phyloP scores from a whole-genome alignment of 345 rosid genomes.

The Psidium guajava region DNA sequence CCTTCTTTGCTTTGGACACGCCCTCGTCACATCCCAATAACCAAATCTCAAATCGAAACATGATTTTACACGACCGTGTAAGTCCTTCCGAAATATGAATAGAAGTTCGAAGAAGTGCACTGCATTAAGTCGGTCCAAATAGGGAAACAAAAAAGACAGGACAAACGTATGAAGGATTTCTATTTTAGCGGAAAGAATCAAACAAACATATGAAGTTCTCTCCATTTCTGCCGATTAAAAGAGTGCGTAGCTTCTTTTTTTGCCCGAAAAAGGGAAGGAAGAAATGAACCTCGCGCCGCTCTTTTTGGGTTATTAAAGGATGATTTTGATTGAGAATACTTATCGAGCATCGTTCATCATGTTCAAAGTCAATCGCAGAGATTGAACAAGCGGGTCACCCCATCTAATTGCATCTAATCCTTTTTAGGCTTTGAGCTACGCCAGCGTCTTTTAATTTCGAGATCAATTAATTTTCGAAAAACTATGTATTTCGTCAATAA shows the following conservation, averaged over 20 bases:
- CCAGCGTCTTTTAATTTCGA: not conserved
- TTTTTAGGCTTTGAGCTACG: no score
- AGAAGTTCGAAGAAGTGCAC: not conserved
- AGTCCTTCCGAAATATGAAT: not conserved
- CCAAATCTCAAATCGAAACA: not conserved
- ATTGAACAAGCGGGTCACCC: rapidly evolving
- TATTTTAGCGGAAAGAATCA: not conserved
- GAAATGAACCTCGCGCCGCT: no score
- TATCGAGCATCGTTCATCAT: not conserved
- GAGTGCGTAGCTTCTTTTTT: not conserved
- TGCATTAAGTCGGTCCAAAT: not conserved
- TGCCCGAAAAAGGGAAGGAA: no score
- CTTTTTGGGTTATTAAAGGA: not conserved
- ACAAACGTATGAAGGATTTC: not conserved
- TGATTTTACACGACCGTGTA: not conserved
- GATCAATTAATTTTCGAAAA: rapidly evolving
- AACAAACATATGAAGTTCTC: not conserved
- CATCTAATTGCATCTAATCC: not conserved
- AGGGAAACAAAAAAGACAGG: not conserved
- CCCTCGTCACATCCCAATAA: not conserved
- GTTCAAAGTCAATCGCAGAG: not conserved
- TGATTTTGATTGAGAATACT: not conserved
- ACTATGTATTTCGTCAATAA: not conserved
- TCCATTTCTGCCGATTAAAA: not conserved
- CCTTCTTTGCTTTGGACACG: not conserved